Percentiles rank a stretch among this genome's conserved stretches.
Conservation (phyloP, 2,329 filamentous ascomycete species). For the Cryphonectria naterciae region DNA sequence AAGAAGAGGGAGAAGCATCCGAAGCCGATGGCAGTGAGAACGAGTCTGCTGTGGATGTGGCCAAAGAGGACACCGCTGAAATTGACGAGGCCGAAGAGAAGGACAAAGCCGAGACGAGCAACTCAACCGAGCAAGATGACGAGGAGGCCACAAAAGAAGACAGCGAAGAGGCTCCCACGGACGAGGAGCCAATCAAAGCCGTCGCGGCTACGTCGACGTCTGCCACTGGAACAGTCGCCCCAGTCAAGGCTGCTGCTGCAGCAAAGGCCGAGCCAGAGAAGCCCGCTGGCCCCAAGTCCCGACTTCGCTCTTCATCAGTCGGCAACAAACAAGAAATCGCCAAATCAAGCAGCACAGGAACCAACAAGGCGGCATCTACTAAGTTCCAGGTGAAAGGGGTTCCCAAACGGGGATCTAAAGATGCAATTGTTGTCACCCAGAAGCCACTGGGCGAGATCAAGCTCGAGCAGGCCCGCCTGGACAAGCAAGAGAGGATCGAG, state of each 20-base stretch:
- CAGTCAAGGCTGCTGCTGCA: no score
- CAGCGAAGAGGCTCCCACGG: background rate
- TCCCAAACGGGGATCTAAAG: background rate
- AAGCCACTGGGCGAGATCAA: background rate
- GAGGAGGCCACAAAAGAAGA: background rate
- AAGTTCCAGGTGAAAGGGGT: background rate
- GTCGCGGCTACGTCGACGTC: background rate
- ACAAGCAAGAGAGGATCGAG: background rate
- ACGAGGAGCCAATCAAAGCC: background rate
- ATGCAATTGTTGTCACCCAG: background rate
- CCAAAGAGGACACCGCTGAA: background rate
- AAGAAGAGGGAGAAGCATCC: background rate
- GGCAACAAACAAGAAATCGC: background rate
- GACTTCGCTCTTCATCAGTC: background rate
- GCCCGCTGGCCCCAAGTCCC: background rate
- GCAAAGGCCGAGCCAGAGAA: no score
- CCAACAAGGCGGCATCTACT: background rate
- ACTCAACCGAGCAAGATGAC: background rate
- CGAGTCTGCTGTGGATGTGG: background rate
- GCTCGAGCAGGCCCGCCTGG: background rate
- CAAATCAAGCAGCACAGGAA: background rate
- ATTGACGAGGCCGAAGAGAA: background rate
- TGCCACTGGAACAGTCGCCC: background rate
- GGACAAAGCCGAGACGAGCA: background rate
- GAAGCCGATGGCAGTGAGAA: background rate